Conservation (phyloP, 306 rosid genomes). For the Clitoria ternatea region DNA sequence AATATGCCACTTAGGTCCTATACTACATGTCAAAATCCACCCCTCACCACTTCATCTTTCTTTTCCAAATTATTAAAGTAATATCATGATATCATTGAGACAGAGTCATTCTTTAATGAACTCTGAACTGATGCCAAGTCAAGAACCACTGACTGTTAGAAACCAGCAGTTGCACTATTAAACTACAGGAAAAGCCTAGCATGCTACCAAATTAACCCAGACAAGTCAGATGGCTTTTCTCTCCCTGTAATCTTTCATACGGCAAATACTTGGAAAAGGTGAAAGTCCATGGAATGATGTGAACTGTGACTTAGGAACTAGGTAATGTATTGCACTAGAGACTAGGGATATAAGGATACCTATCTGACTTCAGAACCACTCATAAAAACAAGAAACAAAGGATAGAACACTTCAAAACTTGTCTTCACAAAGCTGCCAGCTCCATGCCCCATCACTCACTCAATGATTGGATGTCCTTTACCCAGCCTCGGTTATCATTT, state of each 20-base stretch:
- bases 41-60: not conserved
- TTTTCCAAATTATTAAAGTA: not conserved
- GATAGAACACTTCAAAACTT: not conserved
- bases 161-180: conserved; percentile 5
- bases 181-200: conserved; percentile 12
- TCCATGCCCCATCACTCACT: not conserved
- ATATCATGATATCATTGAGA: not conserved
- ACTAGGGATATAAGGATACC: not conserved
- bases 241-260: conserved; percentile 32
- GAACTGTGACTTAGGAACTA: not conserved
- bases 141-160: conserved; percentile 20
- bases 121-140: not conserved
- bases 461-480: not conserved
- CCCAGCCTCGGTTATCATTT: not conserved
- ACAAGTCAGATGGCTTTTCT: conserved; percentile 33
- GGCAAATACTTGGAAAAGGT: conserved; percentile 30
- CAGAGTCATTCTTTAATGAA: not conserved
- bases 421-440: not conserved
- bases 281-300: conserved; percentile 24
- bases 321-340: not conserved
- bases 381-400: not conserved
- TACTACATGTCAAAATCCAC: not conserved
- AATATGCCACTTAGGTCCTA: not conserved
- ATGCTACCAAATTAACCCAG: conserved; percentile 34
- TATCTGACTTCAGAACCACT: not conserved